Base-by-base conservation (phyloP, 2,329 filamentous ascomycete genomes). In the Colletotrichum lini region DNA sequence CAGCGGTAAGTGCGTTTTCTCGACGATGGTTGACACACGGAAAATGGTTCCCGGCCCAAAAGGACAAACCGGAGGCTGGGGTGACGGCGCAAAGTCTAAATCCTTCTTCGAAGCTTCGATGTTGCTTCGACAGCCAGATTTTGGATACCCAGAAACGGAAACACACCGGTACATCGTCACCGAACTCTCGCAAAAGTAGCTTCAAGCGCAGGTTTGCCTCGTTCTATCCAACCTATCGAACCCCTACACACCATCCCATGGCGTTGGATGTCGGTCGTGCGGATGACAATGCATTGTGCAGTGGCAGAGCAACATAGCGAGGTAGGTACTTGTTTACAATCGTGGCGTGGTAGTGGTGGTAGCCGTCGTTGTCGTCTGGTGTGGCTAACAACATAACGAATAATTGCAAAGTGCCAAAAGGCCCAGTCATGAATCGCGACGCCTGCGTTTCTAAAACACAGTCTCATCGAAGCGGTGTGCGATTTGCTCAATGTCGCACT, bases 71-170 rank as follows among this genome's bases (percentile, higher is more conserved):
- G 30, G 30, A 38, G 35, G 35, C 35, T 38, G 40, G 38, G 42
- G 21, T 52, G 42, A 60, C 23, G 59, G 65, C 54, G 66, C 49
- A 65, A 70, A 70, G 66, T 70, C 59, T 72, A 65, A 65, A 54
- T 70, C 53, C 44, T 71, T 68, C 57, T 53, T 45, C 44, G 44
- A 70, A 58, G 64, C 64, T 50, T 67, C 50, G 50, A 52, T 45
- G 21, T 15, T 42, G 59, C 47, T 52, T 62, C 30, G 45, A 49
- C 18, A 21, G 58, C 26, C 42, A 42, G 10, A 18, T 38, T 56
- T 50, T 30, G 38, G 56, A 69, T 26, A 53, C 40, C 47, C 40
- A 23, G 23, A 44, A 65, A 53, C 30, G 45, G 30, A 56, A 70
- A 53, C 53, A 69, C 52, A 23, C 62, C 67, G 54, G 61, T 47